These are phyloP conservation scores for Pelargonium citronellum DNA, from an alignment of 441 rosid genomes.

Conservation along the genomic window DNA sequence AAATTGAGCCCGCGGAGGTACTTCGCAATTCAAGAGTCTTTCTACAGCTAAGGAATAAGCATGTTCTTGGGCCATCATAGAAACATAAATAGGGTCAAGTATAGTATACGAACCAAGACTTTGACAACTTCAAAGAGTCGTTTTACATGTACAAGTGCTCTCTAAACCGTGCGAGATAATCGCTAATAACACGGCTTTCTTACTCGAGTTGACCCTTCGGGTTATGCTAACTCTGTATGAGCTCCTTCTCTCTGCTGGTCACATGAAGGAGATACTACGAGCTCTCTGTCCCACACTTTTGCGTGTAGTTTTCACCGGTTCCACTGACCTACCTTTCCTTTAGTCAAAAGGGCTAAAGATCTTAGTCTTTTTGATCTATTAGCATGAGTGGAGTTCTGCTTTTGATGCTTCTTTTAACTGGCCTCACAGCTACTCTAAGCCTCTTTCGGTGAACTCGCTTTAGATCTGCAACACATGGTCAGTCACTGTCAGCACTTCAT, in stretches of 20 bases:
- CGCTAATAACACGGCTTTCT: background rate
- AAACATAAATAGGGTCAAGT: conserved; percentile 6
- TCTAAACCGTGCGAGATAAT: background rate
- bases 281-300: background rate
- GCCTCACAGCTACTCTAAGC: too few species aligned
- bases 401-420: too few species aligned
- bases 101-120: too few species aligned
- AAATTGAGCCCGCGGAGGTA: conserved; percentile 5
- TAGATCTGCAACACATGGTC: too few species aligned
- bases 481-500: too few species aligned
- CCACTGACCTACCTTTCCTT: background rate
- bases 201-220: too few species aligned
- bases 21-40: conserved; percentile 17
- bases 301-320: too few species aligned
- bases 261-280: background rate
- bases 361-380: too few species aligned
- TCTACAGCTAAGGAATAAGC: conserved; percentile 13
- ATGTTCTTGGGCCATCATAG: conserved; percentile 6
- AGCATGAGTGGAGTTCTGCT: too few species aligned
- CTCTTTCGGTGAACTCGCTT: too few species aligned
- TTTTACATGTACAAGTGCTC: background rate
- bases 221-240: too few species aligned
- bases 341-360: too few species aligned
- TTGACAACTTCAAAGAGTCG: background rate
- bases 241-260: background rate